These are phyloP conservation scores for Rosa multiflora DNA, from an alignment of 306 rosid genomes.

Conservation along the genomic window DNA sequence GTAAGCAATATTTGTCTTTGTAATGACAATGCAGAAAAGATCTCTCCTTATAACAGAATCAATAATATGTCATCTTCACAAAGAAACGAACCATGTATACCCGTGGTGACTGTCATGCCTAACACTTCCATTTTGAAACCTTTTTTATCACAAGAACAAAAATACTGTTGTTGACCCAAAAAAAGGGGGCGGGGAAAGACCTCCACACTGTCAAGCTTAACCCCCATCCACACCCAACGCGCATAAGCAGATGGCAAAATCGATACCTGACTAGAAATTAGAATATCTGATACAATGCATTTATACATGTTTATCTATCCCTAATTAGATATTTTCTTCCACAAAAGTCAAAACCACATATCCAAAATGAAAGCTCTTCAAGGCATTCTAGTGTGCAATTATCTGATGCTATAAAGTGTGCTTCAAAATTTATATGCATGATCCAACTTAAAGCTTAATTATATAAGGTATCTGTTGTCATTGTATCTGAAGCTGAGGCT, in stretches of 20 bases:
- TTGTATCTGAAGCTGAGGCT: not conserved
- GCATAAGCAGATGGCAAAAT: not conserved
- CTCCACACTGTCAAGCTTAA: not conserved
- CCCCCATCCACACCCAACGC: not conserved
- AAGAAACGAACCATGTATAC: not conserved
- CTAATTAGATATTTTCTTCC: not conserved
- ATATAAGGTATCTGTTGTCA: constrained; percentile 6
- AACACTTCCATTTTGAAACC: not conserved
- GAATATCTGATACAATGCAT: not conserved
- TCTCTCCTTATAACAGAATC: not conserved
- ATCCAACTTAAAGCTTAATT: constrained; percentile 14
- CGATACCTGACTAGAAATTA: not conserved
- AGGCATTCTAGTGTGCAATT: constrained; percentile 9
- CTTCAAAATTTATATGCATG: not conserved
- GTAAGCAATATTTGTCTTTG: constrained; percentile 5
- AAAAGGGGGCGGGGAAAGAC: too few species aligned
- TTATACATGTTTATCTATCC: not conserved
- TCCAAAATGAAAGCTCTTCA: constrained; percentile 11
- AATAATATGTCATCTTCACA: not conserved
- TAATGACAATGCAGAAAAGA: not conserved
- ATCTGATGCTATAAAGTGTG: not conserved
- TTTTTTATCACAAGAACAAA: not conserved
- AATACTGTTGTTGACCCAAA: not conserved
- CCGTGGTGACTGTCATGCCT: not conserved
- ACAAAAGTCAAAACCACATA: not conserved